Percentiles rank a stretch among this genome's conserved stretches.
Conservation (phyloP, 1,284 basidiomycete genomes). For the Polyporus tsugae region DNA sequence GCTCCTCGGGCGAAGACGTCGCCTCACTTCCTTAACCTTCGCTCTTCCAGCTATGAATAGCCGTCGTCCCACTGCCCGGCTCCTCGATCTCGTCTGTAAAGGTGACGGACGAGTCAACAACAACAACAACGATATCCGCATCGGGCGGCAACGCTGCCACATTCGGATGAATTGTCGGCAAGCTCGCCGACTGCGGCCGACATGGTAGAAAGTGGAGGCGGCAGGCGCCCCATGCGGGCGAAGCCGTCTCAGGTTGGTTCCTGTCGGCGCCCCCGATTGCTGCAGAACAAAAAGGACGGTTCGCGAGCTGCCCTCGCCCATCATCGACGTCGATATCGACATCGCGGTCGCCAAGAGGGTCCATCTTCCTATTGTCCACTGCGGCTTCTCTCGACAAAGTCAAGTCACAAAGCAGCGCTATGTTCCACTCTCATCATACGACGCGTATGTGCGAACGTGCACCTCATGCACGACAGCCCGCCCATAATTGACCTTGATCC, state of each 20-base stretch:
- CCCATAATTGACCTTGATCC: not conserved
- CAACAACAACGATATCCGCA: conserved; percentile 8
- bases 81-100: not conserved
- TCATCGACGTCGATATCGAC: not conserved
- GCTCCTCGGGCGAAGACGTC: not conserved
- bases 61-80: not conserved
- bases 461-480: not conserved
- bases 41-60: not conserved
- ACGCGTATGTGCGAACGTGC: too few species aligned
- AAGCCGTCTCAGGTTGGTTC: not conserved
- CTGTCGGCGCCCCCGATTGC: not conserved
- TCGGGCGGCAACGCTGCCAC: conserved; percentile 10
- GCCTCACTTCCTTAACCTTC: not conserved
- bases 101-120: conserved; percentile 1
- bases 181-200: not conserved
- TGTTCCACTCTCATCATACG: not conserved
- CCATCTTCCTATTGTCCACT: not conserved
- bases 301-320: not conserved
- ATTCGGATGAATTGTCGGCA: conserved; percentile 9
- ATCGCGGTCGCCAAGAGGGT: not conserved
- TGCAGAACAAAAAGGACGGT: not conserved
- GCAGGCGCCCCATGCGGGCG: not conserved
- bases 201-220: not conserved
- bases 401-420: not conserved
- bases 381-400: not conserved